Base-by-base conservation (phyloP, 225 moss, liverwort and hornwort genomes). In the Bryum argenteum region DNA sequence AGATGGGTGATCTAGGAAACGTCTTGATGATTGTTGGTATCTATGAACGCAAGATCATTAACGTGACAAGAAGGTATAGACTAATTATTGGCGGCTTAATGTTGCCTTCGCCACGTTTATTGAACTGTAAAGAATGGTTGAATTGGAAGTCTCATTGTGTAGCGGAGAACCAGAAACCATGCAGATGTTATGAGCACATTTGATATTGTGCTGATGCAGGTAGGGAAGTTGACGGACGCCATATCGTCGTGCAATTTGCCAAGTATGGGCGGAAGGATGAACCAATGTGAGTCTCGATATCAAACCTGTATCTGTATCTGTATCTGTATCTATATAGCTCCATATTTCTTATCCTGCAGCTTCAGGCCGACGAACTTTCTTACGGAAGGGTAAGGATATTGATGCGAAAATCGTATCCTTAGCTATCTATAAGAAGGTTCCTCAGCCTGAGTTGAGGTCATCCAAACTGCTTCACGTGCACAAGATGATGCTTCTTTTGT, bases 241-340 rank as follows among this genome's bases (percentile, higher is more conserved):
- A 87, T 69, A 87, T 87, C 54, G 84, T 87, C 54, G 87, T 87
- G 84, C 87, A 87, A 71, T 79, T 79, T 77, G 87, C 87, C 1
- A 87, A 87, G 61, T 87, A 87, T 68, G 87, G 87, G 18, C 84
- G 87, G 61, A 87, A 87, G 63, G 87, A 87, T 58, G 87, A 87
- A 63, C 81, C 87, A 67, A 87, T 87, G 87, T 87, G 71, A 87
- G 87, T 87, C 28, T 18, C 59, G 53, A 6, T 54, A 1, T 52
- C 45, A 26, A 67, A 26, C 33, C 33, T 33, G 0, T 33, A 33
- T 42, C 33, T 33, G 0, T 33, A 33, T 33, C 33, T 33, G 33
- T 33, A 33, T 33, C 33, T 33, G 7, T 33, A 6, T 33, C 5
- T 6, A 33, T 33, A 33, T 33, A 6, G 33, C 7, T 33, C 33